Evolutionary conservation across 805 yeast species (phyloP).

Genomic region (Cyberlindnera euphorbiiphila): DNA sequence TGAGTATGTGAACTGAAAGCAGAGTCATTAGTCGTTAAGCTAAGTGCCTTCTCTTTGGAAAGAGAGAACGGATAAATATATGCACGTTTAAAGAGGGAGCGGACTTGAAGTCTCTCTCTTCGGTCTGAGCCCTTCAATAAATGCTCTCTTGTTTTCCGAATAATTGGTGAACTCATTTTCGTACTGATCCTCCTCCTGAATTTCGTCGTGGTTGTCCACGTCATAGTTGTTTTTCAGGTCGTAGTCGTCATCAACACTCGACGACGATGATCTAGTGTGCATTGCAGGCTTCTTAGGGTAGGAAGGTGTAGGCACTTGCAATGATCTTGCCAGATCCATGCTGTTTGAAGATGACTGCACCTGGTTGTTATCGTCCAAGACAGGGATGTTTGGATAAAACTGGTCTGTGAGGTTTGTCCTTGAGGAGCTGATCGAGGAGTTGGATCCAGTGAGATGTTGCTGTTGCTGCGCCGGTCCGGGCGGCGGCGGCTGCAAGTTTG

Average conservation of each 20-base stretch:
- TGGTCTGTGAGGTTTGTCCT: constrained; percentile 27
- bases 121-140: constrained; percentile 38
- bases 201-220: constrained; percentile 29
- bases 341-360: constrained; percentile 10
- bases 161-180: constrained; percentile 46
- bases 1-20: not conserved
- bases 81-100: too few relatives aligned
- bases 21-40: not conserved
- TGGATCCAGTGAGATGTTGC: constrained; percentile 18
- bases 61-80: too few relatives aligned
- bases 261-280: constrained; percentile 16
- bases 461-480: constrained; percentile 15
- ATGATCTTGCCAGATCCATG: constrained; percentile 24
- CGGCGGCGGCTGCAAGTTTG: constrained; percentile 13
- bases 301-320: constrained; percentile 27
- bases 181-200: constrained; percentile 42
- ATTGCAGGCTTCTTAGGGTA: constrained; percentile 17
- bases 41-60: too few relatives aligned
- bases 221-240: constrained; percentile 33
- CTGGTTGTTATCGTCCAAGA: constrained; percentile 17
- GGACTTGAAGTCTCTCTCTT: too few relatives aligned
- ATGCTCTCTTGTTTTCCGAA: constrained; percentile 39
- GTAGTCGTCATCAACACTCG: constrained; percentile 23
- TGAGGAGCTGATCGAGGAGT: constrained; percentile 22
- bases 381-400: constrained; percentile 26